Conservation (phyloP, 2,329 filamentous ascomycete genomes). For the Diplocarpon mali region DNA sequence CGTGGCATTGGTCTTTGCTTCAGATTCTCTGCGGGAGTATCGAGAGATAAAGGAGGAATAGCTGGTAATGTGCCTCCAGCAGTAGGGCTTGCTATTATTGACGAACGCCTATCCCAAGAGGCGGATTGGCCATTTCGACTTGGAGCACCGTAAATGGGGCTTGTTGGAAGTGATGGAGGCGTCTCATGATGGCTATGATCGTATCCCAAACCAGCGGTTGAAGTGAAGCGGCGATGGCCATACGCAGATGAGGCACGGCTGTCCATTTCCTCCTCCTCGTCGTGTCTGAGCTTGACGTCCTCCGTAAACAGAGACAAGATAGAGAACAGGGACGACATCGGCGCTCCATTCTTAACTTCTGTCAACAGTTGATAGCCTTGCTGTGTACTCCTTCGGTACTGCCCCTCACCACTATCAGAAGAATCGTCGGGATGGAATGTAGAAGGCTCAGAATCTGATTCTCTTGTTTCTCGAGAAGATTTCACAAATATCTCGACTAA, state of each 20-base stretch:
- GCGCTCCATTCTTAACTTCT: slow-evolving; percentile 93
- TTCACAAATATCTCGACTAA: slow-evolving; percentile 97
- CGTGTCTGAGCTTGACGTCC: slow-evolving; percentile 68
- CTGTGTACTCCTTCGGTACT: slow-evolving; percentile 46
- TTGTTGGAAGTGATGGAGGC: slow-evolving; percentile 26
- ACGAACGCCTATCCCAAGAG: slow-evolving; percentile 36
- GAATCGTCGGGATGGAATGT: slow-evolving; percentile 34
- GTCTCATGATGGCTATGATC: slow-evolving; percentile 20
- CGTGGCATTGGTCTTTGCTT: slow-evolving; percentile 29
- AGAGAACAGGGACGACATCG: slow-evolving; percentile 97
- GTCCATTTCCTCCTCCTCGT: slow-evolving; percentile 41
- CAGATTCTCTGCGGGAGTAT: slow-evolving; percentile 29
- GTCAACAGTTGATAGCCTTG: slow-evolving; percentile 92
- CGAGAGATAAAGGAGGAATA: slow-evolving; percentile 68
- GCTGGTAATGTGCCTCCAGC: slow-evolving; percentile 36
- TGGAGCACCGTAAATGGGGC: slow-evolving; percentile 23
- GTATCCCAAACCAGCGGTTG: slow-evolving; percentile 20
- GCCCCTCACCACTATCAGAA: slow-evolving; percentile 60
- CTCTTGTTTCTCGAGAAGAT: slow-evolving; percentile 50
- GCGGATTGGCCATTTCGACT: slow-evolving; percentile 33
- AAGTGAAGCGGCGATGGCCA: slow-evolving; percentile 19
- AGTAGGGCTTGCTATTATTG: slow-evolving; percentile 24
- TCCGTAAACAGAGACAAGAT: slow-evolving; percentile 96
- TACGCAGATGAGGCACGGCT: slow-evolving; percentile 28
- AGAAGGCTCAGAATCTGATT: slow-evolving; percentile 31